Evolutionary conservation across 148 eudicot species (phyloP), one percentile per base, ranked within the genome.

Genomic region (Rhododendron simsii): DNA sequence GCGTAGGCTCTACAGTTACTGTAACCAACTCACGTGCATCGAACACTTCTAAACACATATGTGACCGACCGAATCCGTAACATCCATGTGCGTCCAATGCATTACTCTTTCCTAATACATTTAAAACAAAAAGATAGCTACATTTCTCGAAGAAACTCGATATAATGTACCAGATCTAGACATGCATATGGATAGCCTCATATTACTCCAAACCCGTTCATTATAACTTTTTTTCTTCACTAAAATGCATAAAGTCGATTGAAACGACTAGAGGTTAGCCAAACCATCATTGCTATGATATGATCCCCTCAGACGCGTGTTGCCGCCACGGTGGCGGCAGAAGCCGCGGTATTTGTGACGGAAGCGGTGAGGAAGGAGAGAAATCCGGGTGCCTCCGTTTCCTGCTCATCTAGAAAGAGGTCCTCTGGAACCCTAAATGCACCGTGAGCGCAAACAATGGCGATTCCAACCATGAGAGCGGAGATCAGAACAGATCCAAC

Each of bases 351-450:
- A 16, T 83, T 84, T 5, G 84, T 30, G 48, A 91, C 91, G 23
- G 93, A 84, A 8, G 91, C 93, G 26, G 90, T 86, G 33, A 96
- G 91, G 88, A 96, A 94, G 1, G 99, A 92, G 0, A 96, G 88
- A 76, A 96, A 91, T 6, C 98, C 98, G 30, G 91, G 84, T 7
- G 89, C 85, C 8, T 83, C 88, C 14, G 84, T 78, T 80, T 94
- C 96, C 59, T 94, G 97, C n/a, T 95, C 99, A 23, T 96, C 99
- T 30, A 96, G 89, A 79, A 96, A 96, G 33, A 96, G 86, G 85
- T 96, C 99, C 44, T 96, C 98, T 0, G 99, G 99, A 80, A 87
- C 90, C 89, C 97, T 92, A 80, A 96, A 92, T 4, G 96, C 94
- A 5, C 93, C 99, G 57, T 96, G 99, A 75, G 89, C 90, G n/a